Evolutionary conservation across 371 early-diverging fungal genomes (phyloP), one percentile per base, ranked within the genome.

Genomic region (Mucor lusitanicus): DNA sequence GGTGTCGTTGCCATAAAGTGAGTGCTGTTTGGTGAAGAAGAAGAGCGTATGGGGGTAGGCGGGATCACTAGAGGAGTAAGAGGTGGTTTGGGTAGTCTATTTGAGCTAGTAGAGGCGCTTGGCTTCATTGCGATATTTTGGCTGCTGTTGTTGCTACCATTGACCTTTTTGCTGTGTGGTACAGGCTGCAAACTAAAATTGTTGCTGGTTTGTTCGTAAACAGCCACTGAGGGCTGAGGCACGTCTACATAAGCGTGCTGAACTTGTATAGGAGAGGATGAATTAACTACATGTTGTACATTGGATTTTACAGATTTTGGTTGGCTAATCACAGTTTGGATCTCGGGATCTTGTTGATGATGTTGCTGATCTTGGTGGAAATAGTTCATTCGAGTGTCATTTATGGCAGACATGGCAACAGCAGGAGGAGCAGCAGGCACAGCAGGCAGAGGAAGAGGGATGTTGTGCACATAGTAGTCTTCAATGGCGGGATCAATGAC

Each of bases 41-140:
- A 59, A 3, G 66, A 64, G 8, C 65, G 67, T 12, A 63, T 27
- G 25, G 74, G 74, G 4, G 74, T 67, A 13, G 74, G 68, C 17
- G 74, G 74, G 30, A 74, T 74, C 6, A 74, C 74, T 17, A 74
- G 65, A 13, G 74, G 74, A n/a, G 74, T 64, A 23, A 70, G 54
- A 21, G 74, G 74, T 27, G 70, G 70, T 19, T 69, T 66, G 12
- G 67, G 67, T 12, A 60, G 28, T 50, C 61, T 37, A 28, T 25
- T 54, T 9, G 50, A 61, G 23, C 21, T 55, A 0, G 54, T 60
- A 13, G 59, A 66, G 44, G 33, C 23, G 27, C 57, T 64, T 39
- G 57, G 19, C 11, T 15, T 37, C 42, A 42, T 63, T 23, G 35
- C 25, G 33, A 27, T 50, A n/a, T 33, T 33, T 25, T 25, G 28